Conservation (phyloP, 176 grass and related monocot genomes). For the Dendrocalamus sinicus region DNA sequence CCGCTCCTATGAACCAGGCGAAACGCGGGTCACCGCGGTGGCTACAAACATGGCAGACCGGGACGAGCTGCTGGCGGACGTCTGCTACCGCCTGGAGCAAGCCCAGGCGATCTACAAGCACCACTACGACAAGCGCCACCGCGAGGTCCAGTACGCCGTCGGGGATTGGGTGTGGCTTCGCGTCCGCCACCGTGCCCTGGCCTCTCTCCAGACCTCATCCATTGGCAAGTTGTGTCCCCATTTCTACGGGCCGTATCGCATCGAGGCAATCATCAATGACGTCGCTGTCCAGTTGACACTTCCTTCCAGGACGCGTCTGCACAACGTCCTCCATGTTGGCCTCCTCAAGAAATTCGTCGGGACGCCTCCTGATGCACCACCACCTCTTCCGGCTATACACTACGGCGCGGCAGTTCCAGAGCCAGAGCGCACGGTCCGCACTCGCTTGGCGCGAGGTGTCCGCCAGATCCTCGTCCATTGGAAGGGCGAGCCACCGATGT, state of each 20-base stretch:
- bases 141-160: not conserved
- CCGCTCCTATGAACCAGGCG: not conserved
- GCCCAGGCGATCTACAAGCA: not conserved
- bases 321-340: too few relatives aligned
- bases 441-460: accelerated
- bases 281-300: not conserved
- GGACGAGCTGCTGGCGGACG: not conserved
- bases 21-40: not conserved
- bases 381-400: not conserved
- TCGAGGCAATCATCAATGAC: not conserved
- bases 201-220: accelerated
- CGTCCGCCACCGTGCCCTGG: accelerated
- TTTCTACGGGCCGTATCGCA: not conserved
- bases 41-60: not conserved
- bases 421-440: accelerated
- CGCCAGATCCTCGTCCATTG: not conserved
- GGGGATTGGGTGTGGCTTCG: not conserved
- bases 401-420: not conserved
- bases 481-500: not conserved
- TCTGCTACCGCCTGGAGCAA: not conserved
- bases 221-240: not conserved
- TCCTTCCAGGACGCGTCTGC: too few relatives aligned
- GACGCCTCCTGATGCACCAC: accelerated
- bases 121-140: not conserved
- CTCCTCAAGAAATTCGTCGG: not conserved